Conservation (phyloP, 1,139 yeast genomes). For the Scheffersomyces quercinus region DNA sequence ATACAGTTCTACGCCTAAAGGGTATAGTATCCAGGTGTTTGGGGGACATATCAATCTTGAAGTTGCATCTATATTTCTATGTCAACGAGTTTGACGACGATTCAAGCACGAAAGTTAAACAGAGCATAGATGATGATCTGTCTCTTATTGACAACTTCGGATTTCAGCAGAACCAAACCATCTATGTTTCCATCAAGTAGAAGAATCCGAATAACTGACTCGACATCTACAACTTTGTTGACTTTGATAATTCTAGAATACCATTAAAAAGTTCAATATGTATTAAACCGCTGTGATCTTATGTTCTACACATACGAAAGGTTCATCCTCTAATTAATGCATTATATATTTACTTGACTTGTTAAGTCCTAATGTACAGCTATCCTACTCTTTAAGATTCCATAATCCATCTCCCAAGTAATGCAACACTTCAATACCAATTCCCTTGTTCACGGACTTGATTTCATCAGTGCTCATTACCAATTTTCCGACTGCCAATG, state of each 20-base stretch:
- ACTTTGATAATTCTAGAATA: neutral
- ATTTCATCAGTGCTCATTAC: slow-evolving; percentile 91
- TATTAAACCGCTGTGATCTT: neutral
- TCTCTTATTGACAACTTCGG: slow-evolving; percentile 37
- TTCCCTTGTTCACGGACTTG: slow-evolving; percentile 79
- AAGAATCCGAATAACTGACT: no score
- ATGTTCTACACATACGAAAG: neutral
- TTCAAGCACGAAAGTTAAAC: slow-evolving; percentile 10
- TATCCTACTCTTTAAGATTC: slow-evolving; percentile 45
- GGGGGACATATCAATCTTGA: slow-evolving; percentile 9
- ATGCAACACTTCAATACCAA: slow-evolving; percentile 84
- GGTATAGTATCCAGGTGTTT: slow-evolving; percentile 20
- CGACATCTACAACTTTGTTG: no score
- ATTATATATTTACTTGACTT: no score
- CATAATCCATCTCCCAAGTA: slow-evolving; percentile 91
- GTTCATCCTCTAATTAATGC: neutral
- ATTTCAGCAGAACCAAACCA: slow-evolving; percentile 25
- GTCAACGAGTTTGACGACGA: slow-evolving; percentile 13
- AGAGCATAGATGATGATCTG: slow-evolving; percentile 31
- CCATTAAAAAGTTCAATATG: slow-evolving; percentile 4
- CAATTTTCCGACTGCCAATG: slow-evolving; percentile 86
- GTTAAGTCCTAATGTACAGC: neutral
- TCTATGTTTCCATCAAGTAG: slow-evolving; percentile 13
- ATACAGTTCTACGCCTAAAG: slow-evolving; percentile 29
- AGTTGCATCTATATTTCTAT: slow-evolving; percentile 23